Percentiles rank a stretch among this genome's conserved stretches.
phyloP scores from a whole-genome alignment of 768 basidiomycete species.

The Lentinula raphanica region DNA sequence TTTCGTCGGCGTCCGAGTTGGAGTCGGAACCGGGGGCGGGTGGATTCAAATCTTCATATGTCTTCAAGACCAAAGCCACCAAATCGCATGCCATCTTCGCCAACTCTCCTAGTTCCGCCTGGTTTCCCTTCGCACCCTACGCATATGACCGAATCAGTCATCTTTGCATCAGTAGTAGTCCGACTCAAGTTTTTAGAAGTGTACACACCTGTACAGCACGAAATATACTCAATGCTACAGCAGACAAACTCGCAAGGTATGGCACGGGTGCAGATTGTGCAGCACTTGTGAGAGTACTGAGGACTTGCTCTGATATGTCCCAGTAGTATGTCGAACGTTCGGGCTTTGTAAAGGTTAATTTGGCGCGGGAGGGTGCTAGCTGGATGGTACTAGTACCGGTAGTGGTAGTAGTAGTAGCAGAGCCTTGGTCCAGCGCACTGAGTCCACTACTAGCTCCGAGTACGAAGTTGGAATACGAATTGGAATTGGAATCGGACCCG shows the following conservation, averaged over 20 bases:
- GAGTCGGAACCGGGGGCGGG: background rate
- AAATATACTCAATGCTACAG: background rate
- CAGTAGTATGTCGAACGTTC: too few relatives aligned
- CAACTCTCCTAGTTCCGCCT: background rate
- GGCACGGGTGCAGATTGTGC: background rate
- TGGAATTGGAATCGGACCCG: too few relatives aligned
- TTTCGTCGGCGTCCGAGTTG: background rate
- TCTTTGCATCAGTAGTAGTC: too few relatives aligned
- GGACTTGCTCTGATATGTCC: background rate
- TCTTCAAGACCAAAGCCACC: background rate
- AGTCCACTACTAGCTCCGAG: too few relatives aligned
- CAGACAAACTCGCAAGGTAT: background rate
- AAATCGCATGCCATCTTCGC: background rate
- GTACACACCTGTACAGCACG: background rate
- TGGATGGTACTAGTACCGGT: too few relatives aligned
- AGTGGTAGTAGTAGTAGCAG: too few relatives aligned
- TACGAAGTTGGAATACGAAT: too few relatives aligned
- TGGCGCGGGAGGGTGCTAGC: too few relatives aligned
- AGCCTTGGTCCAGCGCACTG: too few relatives aligned
- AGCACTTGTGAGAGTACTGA: background rate
- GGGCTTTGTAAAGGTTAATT: too few relatives aligned
- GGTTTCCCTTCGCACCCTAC: background rate
- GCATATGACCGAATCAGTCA: too few relatives aligned
- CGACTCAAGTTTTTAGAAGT: too few relatives aligned
- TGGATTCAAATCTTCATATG: background rate